Base-by-base conservation (phyloP, 164 flowering plant genomes). In the Amborella trichopoda region DNA sequence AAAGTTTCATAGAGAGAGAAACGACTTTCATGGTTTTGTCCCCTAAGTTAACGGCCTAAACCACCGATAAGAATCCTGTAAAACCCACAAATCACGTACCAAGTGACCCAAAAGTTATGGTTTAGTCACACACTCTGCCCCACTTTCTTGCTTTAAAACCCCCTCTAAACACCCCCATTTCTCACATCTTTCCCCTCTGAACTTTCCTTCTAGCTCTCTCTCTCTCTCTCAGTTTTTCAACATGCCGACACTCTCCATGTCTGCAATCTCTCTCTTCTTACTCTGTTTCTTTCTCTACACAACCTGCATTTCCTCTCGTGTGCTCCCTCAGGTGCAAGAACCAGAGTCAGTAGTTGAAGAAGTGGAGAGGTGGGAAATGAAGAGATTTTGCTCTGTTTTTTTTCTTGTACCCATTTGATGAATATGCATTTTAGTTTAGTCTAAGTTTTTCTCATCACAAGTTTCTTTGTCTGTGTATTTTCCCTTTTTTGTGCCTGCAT, bases 261-360 rank as follows among this genome's bases (percentile, higher is more conserved):
- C n/a, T n/a, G 41, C 41, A n/a, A 10, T 16, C 6, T n/a, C 41
- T 16, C 20, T n/a, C 41, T 52, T 53, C 44, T 33, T 54, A 42
- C 62, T 64, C 50, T 28, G 66, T 57, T 37, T 64, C 55, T 36
- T 74, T 56, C 39, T 65, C 50, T 11, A 26, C 24, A 13, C 60
- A 6, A n/a, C 60, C 20, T 65, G 65, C 55, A 33, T 67, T 59
- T 40, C 54, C 53, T 66, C 41, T 3, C 16, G 41, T 16, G 41
- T n/a, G n/a, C n/a, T n/a, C n/a, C n/a, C 41, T 38, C 41, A 19
- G 16, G 21, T 22, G 17, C 41, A 38, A 30, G 70, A 77, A 62
- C 79, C 87, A 23, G 78, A 79, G 22, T 26, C 51, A 0, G 71
- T 79, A 0, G 80, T 65, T 22, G 55, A 72, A 48, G 74, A 81